Evolutionary conservation across 2,329 filamentous ascomycete genomes (phyloP).

Genomic region (Sporothrix schenckii): DNA sequence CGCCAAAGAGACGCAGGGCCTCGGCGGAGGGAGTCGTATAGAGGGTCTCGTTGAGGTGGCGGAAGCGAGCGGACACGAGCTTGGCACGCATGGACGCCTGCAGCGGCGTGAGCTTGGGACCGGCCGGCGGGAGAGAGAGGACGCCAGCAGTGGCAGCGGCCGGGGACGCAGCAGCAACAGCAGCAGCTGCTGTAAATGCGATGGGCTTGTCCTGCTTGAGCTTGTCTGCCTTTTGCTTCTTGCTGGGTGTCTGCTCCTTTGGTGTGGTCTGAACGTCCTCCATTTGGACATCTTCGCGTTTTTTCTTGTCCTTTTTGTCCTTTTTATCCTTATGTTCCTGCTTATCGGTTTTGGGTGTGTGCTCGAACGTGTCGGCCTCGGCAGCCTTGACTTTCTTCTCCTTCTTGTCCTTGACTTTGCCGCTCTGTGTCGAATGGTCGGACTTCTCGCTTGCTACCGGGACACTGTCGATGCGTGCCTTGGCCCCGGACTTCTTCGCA

Average conservation of each 20-base stretch:
- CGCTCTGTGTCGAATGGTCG: not conserved
- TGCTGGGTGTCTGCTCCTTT: constrained; percentile 35
- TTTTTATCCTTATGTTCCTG: constrained; percentile 39
- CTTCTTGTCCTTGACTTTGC: constrained; percentile 21
- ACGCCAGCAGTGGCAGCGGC: constrained; percentile 41
- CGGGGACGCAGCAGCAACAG: not conserved
- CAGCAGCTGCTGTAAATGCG: constrained; percentile 8
- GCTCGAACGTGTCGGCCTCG: constrained; percentile 1
- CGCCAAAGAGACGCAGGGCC: constrained; percentile 78
- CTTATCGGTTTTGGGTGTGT: constrained; percentile 31
- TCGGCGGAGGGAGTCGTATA: constrained; percentile 88
- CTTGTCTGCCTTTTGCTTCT: constrained; percentile 39
- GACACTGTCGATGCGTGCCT: not conserved
- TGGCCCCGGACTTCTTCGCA: constrained; percentile 18
- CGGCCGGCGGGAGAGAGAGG: constrained; percentile 49
- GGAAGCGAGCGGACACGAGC: constrained; percentile 91
- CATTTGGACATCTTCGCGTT: constrained; percentile 28
- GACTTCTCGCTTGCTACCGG: constrained; percentile 29
- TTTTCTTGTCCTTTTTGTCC: not conserved
- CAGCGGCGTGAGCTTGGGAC: constrained; percentile 74
- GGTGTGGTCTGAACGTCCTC: constrained; percentile 33
- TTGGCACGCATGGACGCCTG: constrained; percentile 95
- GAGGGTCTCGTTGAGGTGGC: constrained; percentile 93
- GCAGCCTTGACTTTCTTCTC: constrained; percentile 26
- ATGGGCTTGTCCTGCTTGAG: constrained; percentile 34